A percentile compares a stretch with the other conserved stretches of the same genome.
These are phyloP conservation scores for Clonostachys solani DNA, from an alignment of 2,329 filamentous ascomycete genomes.

Conservation along the genomic window DNA sequence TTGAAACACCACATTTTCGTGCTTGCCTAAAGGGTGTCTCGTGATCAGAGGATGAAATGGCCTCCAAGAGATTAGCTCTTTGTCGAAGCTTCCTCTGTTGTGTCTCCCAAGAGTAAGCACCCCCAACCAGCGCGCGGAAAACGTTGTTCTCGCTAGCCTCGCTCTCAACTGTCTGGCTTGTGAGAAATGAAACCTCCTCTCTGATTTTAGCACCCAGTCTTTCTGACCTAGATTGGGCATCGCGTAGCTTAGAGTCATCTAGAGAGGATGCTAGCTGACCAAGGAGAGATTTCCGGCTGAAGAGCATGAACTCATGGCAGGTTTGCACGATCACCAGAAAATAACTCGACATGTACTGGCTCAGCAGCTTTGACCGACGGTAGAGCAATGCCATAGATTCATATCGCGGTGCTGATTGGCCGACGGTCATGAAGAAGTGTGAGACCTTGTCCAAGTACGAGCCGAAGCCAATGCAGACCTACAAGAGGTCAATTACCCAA, in stretches of 20 bases:
- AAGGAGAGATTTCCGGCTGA: slow-evolving; percentile 22
- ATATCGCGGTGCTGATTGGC: slow-evolving; percentile 28
- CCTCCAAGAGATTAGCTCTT: background rate
- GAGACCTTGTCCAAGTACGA: slow-evolving; percentile 28
- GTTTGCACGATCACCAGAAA: slow-evolving; percentile 27
- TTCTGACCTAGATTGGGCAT: slow-evolving; percentile 21
- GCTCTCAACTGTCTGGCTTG: background rate
- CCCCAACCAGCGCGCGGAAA: background rate
- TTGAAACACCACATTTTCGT: background rate
- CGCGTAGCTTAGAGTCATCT: slow-evolving; percentile 18
- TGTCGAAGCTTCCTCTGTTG: background rate
- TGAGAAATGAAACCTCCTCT: background rate
- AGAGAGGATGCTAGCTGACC: slow-evolving; percentile 19
- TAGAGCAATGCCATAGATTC: slow-evolving; percentile 28
- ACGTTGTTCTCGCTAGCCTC: background rate
- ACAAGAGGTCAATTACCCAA: background rate
- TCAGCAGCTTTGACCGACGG: slow-evolving; percentile 23
- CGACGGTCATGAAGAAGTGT: slow-evolving; percentile 27
- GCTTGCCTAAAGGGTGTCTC: background rate
- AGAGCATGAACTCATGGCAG: slow-evolving; percentile 24
- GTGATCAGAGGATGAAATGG: background rate
- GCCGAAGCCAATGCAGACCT: slow-evolving; percentile 6
- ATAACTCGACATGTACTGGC: slow-evolving; percentile 25
- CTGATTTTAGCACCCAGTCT: background rate
- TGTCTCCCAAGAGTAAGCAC: background rate